Evolutionary conservation across 2,329 filamentous ascomycete genomes (phyloP).

Genomic region (Colletotrichum acutatum): DNA sequence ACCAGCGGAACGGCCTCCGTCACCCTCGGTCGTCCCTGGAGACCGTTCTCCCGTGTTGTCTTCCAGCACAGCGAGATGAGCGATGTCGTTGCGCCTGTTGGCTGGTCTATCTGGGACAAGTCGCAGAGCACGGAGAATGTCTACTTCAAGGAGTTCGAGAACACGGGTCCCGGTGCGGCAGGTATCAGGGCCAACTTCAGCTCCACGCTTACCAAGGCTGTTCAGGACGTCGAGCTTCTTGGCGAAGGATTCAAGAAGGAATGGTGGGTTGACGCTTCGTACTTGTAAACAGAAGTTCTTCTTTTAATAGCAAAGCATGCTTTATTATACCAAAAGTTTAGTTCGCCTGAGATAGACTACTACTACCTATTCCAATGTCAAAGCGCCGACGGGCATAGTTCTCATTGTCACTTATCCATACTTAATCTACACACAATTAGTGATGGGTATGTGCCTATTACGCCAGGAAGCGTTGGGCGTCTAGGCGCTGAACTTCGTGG

Average conservation of each 20-base stretch:
- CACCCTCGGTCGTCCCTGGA: slow-evolving; percentile 65
- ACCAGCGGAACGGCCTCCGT: slow-evolving; percentile 47
- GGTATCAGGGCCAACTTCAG: slow-evolving; percentile 17
- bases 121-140: slow-evolving; percentile 55
- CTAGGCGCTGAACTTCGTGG: no score
- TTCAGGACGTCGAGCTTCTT: slow-evolving; percentile 1
- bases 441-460: no score
- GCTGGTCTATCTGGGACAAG: slow-evolving; percentile 60
- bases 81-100: slow-evolving; percentile 60
- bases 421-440: no score
- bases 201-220: slow-evolving; percentile 4
- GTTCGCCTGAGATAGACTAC: no score
- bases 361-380: no score
- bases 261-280: slow-evolving; percentile 33
- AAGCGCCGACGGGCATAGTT: no score
- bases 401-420: no score
- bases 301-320: not conserved
- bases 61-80: slow-evolving; percentile 60
- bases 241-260: slow-evolving; percentile 27
- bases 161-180: slow-evolving; percentile 59
- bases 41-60: slow-evolving; percentile 59
- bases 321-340: no score
- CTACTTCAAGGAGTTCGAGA: slow-evolving; percentile 62
- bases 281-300: not conserved
- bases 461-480: no score